Conservation (phyloP, 2,329 filamentous ascomycete genomes). For the Beauveria bassiana region DNA sequence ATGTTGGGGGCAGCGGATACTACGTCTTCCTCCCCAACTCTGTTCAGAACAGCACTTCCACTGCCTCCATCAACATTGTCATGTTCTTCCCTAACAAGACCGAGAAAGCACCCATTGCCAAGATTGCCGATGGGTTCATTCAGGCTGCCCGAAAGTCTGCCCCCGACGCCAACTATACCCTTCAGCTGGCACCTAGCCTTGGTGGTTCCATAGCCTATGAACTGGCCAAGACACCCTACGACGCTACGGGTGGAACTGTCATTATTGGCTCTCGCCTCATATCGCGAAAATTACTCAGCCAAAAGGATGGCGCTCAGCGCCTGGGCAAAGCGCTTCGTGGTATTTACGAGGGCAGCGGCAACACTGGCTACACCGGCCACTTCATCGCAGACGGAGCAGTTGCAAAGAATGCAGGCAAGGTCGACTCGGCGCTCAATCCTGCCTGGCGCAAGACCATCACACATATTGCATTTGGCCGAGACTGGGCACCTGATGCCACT, state of each 20-base stretch:
- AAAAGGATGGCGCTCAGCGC: conserved; percentile 16
- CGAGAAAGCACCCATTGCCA: conserved; percentile 4
- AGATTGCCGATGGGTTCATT: conserved; percentile 4
- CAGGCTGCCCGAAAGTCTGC: not conserved
- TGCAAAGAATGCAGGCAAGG: conserved; percentile 15
- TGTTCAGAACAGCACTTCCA: conserved; percentile 8
- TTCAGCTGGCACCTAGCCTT: not conserved
- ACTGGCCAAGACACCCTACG: conserved; percentile 13
- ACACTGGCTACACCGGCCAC: conserved; percentile 15
- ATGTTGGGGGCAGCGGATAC: conserved; percentile 29
- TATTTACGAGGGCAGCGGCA: conserved; percentile 9
- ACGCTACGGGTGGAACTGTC: conserved; percentile 15
- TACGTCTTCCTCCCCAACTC: conserved; percentile 23
- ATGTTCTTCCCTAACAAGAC: conserved; percentile 13
- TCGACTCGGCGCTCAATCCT: conserved; percentile 31
- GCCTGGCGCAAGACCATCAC: conserved; percentile 32
- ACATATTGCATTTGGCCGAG: conserved; percentile 23
- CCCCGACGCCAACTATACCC: conserved; percentile 1
- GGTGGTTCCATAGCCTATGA: conserved; percentile 6
- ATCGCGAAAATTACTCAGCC: conserved; percentile 21
- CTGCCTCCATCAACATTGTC: not conserved
- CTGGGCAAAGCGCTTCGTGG: conserved; percentile 18
- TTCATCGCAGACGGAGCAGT: conserved; percentile 14
- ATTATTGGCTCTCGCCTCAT: conserved; percentile 17
- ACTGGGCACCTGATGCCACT: conserved; percentile 20